A percentile compares a stretch with the other conserved stretches of the same genome.
Evolutionary conservation across 768 basidiomycete species (phyloP).

Genomic region (Phaffia tasmanica): DNA sequence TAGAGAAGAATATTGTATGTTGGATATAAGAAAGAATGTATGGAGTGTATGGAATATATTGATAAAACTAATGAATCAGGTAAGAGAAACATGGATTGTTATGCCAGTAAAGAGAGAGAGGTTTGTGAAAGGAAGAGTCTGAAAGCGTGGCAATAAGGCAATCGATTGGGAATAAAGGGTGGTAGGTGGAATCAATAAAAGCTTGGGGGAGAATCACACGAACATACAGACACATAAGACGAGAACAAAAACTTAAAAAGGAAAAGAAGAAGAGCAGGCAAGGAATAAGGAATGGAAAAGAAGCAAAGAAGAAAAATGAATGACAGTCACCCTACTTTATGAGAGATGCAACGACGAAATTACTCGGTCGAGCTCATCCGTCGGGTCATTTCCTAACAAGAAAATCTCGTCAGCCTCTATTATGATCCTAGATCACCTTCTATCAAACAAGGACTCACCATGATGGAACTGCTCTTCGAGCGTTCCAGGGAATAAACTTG

Average conservation of each 20-base stretch:
- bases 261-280: not conserved
- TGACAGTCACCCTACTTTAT: not conserved
- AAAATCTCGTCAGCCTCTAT: not conserved
- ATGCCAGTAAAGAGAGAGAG: too few relatives aligned
- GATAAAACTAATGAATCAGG: too few relatives aligned
- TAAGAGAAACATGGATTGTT: too few relatives aligned
- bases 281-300: not conserved
- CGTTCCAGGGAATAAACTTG: not conserved
- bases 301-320: not conserved
- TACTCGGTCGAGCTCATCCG: slow-evolving; percentile 10
- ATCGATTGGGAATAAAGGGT: too few relatives aligned
- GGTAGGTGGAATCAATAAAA: too few relatives aligned
- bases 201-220: too few relatives aligned
- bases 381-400: not conserved
- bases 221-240: too few relatives aligned
- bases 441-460: not conserved
- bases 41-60: too few relatives aligned
- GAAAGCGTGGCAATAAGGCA: too few relatives aligned
- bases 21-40: too few relatives aligned
- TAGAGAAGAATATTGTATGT: too few relatives aligned
- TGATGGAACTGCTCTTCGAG: not conserved
- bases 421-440: not conserved
- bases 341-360: slow-evolving; percentile 9
- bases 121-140: too few relatives aligned
- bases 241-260: not conserved